phyloP scores from a whole-genome alignment of 1,284 basidiomycete genomes.

The Ceratobasidium sp. region DNA sequence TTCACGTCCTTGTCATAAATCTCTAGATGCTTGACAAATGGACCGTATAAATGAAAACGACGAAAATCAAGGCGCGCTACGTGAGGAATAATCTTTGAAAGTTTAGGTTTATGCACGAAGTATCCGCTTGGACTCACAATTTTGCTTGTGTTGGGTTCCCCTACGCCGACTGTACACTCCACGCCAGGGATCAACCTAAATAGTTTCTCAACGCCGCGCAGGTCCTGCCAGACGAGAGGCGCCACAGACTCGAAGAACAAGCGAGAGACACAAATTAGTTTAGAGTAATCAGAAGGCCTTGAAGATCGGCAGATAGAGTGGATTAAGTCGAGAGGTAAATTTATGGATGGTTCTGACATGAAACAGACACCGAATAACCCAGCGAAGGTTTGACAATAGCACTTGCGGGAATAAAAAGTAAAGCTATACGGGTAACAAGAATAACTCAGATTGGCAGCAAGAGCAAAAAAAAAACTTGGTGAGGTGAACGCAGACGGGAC shows the following conservation, averaged over 20 bases:
- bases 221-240: neutral
- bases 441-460: no score
- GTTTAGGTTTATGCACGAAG: neutral
- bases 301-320: neutral
- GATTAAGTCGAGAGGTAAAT: no score
- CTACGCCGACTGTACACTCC: neutral
- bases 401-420: no score
- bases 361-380: no score
- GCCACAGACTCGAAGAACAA: neutral
- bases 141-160: neutral
- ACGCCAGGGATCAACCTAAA: neutral
- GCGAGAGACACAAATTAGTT: neutral
- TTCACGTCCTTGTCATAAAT: neutral
- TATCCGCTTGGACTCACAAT: neutral
- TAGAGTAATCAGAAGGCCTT: neutral
- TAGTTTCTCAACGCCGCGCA: neutral
- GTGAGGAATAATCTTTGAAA: neutral
- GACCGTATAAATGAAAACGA: neutral
- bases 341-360: no score
- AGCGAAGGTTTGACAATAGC: no score
- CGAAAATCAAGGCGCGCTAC: neutral
- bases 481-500: no score
- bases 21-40: conserved; percentile 1
- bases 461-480: no score
- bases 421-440: no score